A percentile compares a stretch with the other conserved stretches of the same genome.
phyloP scores from a whole-genome alignment of 1,284 basidiomycete genomes.

The Irpex rosettiformis region DNA sequence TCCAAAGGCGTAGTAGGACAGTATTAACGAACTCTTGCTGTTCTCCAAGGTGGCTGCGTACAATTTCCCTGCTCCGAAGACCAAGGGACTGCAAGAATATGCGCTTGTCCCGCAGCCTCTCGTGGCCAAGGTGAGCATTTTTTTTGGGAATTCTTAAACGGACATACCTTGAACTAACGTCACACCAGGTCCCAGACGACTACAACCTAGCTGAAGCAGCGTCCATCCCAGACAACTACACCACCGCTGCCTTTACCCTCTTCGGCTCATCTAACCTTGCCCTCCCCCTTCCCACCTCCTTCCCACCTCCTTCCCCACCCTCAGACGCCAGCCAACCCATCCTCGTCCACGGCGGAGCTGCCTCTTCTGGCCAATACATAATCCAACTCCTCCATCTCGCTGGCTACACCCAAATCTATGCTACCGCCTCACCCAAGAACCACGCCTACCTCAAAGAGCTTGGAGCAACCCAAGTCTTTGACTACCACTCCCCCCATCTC shows the following conservation, averaged over 20 bases:
- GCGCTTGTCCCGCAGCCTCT: conserved; percentile 29
- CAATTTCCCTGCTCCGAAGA: conserved; percentile 25
- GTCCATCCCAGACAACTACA: conserved; percentile 50
- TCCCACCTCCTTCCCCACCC: conserved; percentile 32
- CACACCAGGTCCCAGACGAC: conserved; percentile 38
- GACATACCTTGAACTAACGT: background rate
- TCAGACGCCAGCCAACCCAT: conserved; percentile 35
- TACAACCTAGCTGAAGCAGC: conserved; percentile 39
- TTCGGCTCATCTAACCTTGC: conserved; percentile 37
- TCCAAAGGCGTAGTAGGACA: background rate
- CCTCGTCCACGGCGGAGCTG: conserved; percentile 55
- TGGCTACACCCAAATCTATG: conserved; percentile 49
- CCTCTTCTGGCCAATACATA: conserved; percentile 51
- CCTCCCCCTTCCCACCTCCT: conserved; percentile 37
- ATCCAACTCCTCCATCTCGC: conserved; percentile 50
- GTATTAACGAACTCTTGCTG: background rate
- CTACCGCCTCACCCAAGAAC: conserved; percentile 47
- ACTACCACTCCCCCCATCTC: conserved; percentile 45
- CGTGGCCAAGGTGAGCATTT: conserved; percentile 37
- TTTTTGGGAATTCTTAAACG: background rate
- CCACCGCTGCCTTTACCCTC: conserved; percentile 44
- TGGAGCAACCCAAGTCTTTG: conserved; percentile 47
- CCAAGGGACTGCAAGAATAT: conserved; percentile 43
- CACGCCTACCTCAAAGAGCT: conserved; percentile 42
- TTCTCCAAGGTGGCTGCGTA: conserved; percentile 16